Percentiles rank a stretch among this genome's conserved stretches.
Conservation (phyloP, 1,284 basidiomycete species). For the Coniferiporia sulphurascens region DNA sequence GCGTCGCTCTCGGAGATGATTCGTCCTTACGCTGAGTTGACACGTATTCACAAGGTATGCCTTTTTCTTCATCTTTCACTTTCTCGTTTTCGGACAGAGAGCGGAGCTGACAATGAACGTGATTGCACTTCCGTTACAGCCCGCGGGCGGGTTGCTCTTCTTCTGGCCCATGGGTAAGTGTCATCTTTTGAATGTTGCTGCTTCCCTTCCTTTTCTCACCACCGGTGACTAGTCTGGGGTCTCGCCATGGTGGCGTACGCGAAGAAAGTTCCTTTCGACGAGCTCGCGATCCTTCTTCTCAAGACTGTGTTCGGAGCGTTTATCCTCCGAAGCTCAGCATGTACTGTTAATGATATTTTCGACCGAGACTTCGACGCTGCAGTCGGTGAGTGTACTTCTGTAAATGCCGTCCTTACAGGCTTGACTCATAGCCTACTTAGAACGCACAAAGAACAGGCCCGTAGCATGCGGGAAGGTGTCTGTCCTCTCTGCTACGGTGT, state of each 20-base stretch:
- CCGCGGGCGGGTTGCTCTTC: conserved; percentile 12
- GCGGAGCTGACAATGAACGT: not conserved
- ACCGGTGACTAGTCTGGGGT: conserved; percentile 5
- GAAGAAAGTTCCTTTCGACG: not conserved
- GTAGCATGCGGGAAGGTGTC: conserved; percentile 41
- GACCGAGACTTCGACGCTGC: conserved; percentile 21
- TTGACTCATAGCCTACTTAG: conserved; percentile 24
- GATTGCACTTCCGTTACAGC: not conserved
- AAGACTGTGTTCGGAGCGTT: conserved; percentile 9
- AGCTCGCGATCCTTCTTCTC: conserved; percentile 1
- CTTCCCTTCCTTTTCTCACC: not conserved
- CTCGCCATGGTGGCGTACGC: conserved; percentile 10
- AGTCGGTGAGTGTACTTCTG: conserved; percentile 15
- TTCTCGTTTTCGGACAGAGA: no score
- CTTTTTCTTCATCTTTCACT: not conserved
- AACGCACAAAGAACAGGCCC: conserved; percentile 45
- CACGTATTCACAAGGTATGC: conserved; percentile 15
- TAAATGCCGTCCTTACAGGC: not conserved
- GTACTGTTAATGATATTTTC: conserved; percentile 22
- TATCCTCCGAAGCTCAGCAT: conserved; percentile 13
- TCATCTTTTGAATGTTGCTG: not conserved
- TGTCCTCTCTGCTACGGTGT: conserved; percentile 36
- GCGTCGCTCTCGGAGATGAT: not conserved
- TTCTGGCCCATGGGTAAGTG: conserved; percentile 12
- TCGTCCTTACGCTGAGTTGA: conserved; percentile 14